phyloP scores from a whole-genome alignment of 2,329 filamentous ascomycete genomes.

The Monilinia polystroma region DNA sequence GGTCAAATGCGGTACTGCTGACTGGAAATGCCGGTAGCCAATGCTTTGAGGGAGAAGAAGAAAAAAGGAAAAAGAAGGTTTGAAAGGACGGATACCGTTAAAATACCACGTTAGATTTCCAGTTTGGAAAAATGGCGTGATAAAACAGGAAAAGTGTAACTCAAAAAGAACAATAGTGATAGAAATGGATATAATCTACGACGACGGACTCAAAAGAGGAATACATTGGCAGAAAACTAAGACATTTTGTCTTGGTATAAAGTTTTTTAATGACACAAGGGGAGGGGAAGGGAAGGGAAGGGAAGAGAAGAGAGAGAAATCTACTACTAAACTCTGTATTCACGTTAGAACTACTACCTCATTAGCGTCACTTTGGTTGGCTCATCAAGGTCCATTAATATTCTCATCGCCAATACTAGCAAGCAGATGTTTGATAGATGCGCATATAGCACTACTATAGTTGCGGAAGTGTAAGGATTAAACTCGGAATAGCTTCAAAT shows the following conservation, averaged over 20 bases:
- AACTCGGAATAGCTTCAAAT: background rate
- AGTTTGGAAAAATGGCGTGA: background rate
- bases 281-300: background rate
- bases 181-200: background rate
- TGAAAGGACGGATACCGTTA: background rate
- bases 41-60: background rate
- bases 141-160: background rate
- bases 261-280: background rate
- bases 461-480: no score
- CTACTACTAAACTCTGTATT: no score
- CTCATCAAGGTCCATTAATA: background rate
- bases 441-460: no score
- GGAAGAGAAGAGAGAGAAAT: background rate
- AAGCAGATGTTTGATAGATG: no score
- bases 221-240: background rate
- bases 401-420: background rate
- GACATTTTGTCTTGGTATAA: background rate
- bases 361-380: background rate
- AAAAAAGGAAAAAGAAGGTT: background rate
- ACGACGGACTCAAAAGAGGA: background rate
- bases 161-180: background rate
- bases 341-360: background rate
- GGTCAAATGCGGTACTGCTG: background rate
- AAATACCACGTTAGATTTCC: background rate
- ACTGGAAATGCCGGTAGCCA: background rate